Conservation (phyloP, 2,329 filamentous ascomycete genomes). For the Penicillium glabrum region DNA sequence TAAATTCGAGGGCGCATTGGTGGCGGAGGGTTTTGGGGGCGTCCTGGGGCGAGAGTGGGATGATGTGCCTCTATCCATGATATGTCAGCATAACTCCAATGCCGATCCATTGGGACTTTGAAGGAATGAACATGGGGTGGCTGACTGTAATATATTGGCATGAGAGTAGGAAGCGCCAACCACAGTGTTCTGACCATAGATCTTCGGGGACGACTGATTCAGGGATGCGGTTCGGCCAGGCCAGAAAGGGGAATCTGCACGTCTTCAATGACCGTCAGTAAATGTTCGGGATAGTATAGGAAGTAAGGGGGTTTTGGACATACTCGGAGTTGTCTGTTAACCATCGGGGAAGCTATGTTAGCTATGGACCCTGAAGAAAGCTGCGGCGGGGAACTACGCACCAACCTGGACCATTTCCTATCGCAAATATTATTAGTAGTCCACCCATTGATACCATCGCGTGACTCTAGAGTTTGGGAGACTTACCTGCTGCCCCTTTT, state of each 20-base stretch:
- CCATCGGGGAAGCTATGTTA: conserved; percentile 5
- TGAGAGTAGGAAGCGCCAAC: conserved; percentile 96
- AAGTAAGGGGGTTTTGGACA: conserved; percentile 2
- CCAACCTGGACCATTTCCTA: conserved; percentile 99
- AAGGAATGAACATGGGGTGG: conserved; percentile 24
- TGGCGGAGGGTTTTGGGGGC: conserved; percentile 63
- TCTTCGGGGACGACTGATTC: conserved; percentile 55
- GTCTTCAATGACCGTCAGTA: conserved; percentile 44
- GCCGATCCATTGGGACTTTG: conserved; percentile 50
- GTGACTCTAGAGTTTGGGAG: neutral
- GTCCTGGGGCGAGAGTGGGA: conserved; percentile 65
- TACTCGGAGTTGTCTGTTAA: conserved; percentile 24
- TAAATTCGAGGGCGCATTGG: conserved; percentile 52
- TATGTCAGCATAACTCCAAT: conserved; percentile 14
- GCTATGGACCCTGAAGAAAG: conserved; percentile 37
- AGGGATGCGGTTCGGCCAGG: conserved; percentile 56
- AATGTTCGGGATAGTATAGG: neutral
- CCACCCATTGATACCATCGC: neutral
- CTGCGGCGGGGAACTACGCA: conserved; percentile 56
- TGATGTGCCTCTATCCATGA: conserved; percentile 15
- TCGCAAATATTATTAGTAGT: neutral
- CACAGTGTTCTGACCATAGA: conserved; percentile 68
- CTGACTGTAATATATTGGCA: conserved; percentile 84
- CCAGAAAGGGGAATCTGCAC: conserved; percentile 90
- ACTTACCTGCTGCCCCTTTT: conserved; percentile 70